A percentile compares a stretch with the other conserved stretches of the same genome.
These are phyloP conservation scores for Arabidopsis hybrid DNA, from an alignment of 441 rosid species.

Conservation along the genomic window DNA sequence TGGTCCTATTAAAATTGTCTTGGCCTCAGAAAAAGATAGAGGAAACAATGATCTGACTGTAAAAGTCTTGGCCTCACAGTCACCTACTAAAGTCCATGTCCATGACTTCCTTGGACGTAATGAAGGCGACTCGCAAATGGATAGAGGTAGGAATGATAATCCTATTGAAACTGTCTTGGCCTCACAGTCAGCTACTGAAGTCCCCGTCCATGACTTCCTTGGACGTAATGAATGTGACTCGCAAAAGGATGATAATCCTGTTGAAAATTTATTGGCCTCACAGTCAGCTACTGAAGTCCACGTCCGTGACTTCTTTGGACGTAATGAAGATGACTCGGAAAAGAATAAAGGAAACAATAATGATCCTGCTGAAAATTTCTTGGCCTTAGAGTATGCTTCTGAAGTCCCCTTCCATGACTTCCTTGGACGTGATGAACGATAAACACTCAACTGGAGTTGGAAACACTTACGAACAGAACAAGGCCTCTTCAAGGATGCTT, in stretches of 20 bases:
- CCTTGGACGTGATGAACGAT: constrained; percentile 10
- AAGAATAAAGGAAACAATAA: constrained; percentile 16
- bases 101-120: neutral
- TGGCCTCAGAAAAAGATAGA: constrained; percentile 25
- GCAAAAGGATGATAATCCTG: constrained; percentile 13
- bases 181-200: neutral
- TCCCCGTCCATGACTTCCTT: neutral
- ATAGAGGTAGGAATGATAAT: constrained; percentile 3
- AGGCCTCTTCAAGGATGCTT: constrained; percentile 10
- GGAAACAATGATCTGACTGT: constrained; percentile 6
- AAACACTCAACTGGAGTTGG: constrained; percentile 15
- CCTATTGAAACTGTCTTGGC: neutral
- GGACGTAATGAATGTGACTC: constrained; percentile 28
- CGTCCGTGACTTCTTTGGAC: constrained; percentile 18
- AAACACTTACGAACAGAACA: constrained; percentile 16
- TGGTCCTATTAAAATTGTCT: neutral
- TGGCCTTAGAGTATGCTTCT: neutral
- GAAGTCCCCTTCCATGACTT: neutral
- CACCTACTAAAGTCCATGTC: neutral
- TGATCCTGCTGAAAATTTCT: neutral
- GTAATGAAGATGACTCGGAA: constrained; percentile 32
- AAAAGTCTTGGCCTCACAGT: neutral
- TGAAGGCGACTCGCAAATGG: constrained; percentile 35
- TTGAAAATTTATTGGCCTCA: neutral
- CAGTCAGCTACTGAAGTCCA: constrained; percentile 13